A percentile compares a stretch with the other conserved stretches of the same genome.
Conservation (phyloP, 768 basidiomycete species). For the Panellus pusillus region DNA sequence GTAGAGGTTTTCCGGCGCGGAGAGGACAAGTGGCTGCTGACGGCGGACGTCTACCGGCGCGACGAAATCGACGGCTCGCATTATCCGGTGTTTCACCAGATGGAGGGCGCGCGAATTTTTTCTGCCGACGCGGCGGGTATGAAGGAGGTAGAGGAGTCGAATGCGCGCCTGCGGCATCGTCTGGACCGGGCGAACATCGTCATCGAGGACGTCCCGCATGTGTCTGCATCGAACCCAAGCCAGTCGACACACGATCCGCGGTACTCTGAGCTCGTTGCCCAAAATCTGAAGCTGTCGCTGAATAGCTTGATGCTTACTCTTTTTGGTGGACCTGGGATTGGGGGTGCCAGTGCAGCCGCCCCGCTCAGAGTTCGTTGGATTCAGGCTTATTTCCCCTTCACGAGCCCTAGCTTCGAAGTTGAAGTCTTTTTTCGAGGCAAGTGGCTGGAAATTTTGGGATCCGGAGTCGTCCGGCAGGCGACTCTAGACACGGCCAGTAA, state of each 20-base stretch:
- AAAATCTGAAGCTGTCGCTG: conserved; percentile 85
- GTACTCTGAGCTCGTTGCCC: conserved; percentile 71
- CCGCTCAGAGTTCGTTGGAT: conserved; percentile 95
- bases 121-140: conserved; percentile 54
- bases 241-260: conserved; percentile 76
- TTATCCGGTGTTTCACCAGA: conserved; percentile 98
- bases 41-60: conserved; percentile 95
- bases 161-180: conserved; percentile 55
- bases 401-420: conserved; percentile 95
- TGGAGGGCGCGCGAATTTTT: conserved; percentile 91
- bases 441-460: conserved; percentile 96
- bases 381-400: conserved; percentile 97
- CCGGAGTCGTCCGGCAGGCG: conserved; percentile 86
- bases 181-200: conserved; percentile 74
- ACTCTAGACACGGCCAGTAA: conserved; percentile 85
- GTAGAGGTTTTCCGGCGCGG: conserved; percentile 84
- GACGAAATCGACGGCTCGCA: conserved; percentile 98
- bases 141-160: conserved; percentile 70
- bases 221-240: conserved; percentile 74
- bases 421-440: conserved; percentile 95
- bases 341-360: conserved; percentile 45
- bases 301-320: conserved; percentile 82
- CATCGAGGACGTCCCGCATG: conserved; percentile 83
- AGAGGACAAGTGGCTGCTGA: conserved; percentile 82
- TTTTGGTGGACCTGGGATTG: conserved; percentile 60